Conservation (phyloP, 768 basidiomycete genomes). For the Suillus paluster region DNA sequence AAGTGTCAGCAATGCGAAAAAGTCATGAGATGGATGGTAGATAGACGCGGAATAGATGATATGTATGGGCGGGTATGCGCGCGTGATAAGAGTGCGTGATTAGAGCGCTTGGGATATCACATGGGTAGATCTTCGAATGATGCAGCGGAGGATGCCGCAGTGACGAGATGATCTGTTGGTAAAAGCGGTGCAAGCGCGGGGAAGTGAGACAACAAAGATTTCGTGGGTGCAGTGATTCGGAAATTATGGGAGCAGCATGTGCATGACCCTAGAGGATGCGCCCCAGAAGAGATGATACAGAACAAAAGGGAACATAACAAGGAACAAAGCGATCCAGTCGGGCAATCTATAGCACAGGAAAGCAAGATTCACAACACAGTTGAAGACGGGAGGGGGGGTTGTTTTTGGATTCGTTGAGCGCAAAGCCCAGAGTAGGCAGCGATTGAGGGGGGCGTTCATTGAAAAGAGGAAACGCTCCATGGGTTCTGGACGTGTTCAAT, state of each 20-base stretch:
- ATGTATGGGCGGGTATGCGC: not conserved
- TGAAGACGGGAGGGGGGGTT: constrained; percentile 7
- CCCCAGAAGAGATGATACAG: not conserved
- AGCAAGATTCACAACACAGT: constrained; percentile 9
- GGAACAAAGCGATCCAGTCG: constrained; percentile 8
- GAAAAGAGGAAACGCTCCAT: constrained; percentile 30
- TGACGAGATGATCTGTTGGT: not conserved
- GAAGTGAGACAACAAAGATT: not conserved
- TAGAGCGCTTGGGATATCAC: constrained; percentile 4
- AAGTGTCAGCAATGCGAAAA: not conserved
- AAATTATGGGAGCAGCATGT: not conserved
- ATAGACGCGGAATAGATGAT: not conserved
- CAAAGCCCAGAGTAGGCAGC: not conserved
- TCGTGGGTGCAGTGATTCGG: not conserved
- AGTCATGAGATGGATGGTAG: not conserved
- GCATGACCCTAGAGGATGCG: not conserved
- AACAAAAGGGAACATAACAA: constrained; percentile 2
- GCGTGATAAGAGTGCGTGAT: not conserved
- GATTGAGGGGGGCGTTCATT: not conserved
- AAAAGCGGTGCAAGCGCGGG: not conserved
- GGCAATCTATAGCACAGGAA: constrained; percentile 7
- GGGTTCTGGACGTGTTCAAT: constrained; percentile 36
- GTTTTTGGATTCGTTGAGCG: not conserved
- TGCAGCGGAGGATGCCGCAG: not conserved
- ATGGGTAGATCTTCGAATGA: not conserved